Evolutionary conservation across 495 filamentous ascomycete genomes (phyloP).

Genomic region (Xylaria curta): DNA sequence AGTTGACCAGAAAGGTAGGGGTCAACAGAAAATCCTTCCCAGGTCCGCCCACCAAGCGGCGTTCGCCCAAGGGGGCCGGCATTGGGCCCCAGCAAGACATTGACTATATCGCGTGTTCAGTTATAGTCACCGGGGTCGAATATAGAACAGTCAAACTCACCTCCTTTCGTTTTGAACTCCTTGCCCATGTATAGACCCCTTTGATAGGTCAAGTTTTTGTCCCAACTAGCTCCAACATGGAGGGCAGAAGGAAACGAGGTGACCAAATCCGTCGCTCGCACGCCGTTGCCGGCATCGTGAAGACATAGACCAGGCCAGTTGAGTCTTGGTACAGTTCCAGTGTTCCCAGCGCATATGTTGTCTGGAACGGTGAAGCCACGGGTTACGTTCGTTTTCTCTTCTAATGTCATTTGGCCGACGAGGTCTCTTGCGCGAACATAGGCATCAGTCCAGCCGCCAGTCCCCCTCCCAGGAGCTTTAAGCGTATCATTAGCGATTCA

Average conservation of each 20-base stretch:
- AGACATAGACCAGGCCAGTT: slow-evolving; percentile 68
- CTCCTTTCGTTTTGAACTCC: slow-evolving; percentile 66
- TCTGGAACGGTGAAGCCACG: slow-evolving; percentile 44
- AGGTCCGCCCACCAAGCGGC: slow-evolving; percentile 60
- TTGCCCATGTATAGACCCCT: slow-evolving; percentile 60
- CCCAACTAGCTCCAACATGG: slow-evolving; percentile 64
- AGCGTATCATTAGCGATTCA: slow-evolving; percentile 30
- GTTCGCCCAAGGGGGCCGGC: slow-evolving; percentile 62
- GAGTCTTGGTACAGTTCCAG: slow-evolving; percentile 58
- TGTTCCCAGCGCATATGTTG: slow-evolving; percentile 59
- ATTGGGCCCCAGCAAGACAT: slow-evolving; percentile 74
- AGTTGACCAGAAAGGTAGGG: slow-evolving; percentile 57
- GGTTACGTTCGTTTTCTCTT: slow-evolving; percentile 49
- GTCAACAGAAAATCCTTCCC: slow-evolving; percentile 60
- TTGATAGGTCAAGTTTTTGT: slow-evolving; percentile 57
- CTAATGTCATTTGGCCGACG: slow-evolving; percentile 46
- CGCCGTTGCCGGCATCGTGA: slow-evolving; percentile 66
- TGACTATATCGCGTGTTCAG: slow-evolving; percentile 56
- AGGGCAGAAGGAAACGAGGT: slow-evolving; percentile 64
- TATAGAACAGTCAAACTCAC: slow-evolving; percentile 21
- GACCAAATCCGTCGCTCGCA: slow-evolving; percentile 66
- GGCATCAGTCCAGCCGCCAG: slow-evolving; percentile 43
- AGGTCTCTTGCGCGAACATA: slow-evolving; percentile 44
- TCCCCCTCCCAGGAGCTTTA: slow-evolving; percentile 57
- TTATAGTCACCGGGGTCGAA: no score